Base-by-base conservation (phyloP, 2,329 filamentous ascomycete species). In the Talaromyces sp. region DNA sequence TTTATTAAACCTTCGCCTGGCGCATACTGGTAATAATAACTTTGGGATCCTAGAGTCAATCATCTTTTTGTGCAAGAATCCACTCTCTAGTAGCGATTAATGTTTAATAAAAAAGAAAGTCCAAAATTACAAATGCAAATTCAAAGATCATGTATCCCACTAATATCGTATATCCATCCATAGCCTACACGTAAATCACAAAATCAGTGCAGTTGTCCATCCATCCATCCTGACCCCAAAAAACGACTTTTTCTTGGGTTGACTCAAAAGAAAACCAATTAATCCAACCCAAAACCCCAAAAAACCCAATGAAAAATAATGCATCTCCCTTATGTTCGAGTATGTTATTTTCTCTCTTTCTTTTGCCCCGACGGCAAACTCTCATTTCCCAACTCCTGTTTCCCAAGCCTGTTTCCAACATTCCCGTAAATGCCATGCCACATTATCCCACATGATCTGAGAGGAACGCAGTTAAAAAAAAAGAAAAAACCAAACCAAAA, bases 361-460 rank as follows among this genome's bases (percentile, higher is more conserved):
- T 36, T 16, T 18, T n/a, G n/a, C 16, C 14, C 5, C 40, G 2
- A 12, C 16, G n/a, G 9, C 18, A 14, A 27, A 4, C 18, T 23
- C 18, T 31, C 52, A 54, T 54, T 34, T 18, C 28, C 33, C 52
- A 34, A 34, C 28, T 54, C 52, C 52, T 34, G 52, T 54, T 33
- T 54, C 33, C 52, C 52, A 31, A 31, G 12, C 23, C 16, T 16
- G 28, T 31, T 18, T 31, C 28, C 28, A 54, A 54, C 28, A n/a
- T 34, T 6, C 6, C 9, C 52, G 16, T 31, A 31, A 54, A 31
- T 31, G 52, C 28, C 28, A 54, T 31, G 6, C 1, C n/a, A 31
- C 52, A 31, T 31, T 54, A 33, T 54, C 52, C 52, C 28, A 54
- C 52, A 54, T 62, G 66, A 66, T 63, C 52, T 18, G 52, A 31